Base-by-base conservation (phyloP, 2,329 filamentous ascomycete species). In the Elsinoe perseae region DNA sequence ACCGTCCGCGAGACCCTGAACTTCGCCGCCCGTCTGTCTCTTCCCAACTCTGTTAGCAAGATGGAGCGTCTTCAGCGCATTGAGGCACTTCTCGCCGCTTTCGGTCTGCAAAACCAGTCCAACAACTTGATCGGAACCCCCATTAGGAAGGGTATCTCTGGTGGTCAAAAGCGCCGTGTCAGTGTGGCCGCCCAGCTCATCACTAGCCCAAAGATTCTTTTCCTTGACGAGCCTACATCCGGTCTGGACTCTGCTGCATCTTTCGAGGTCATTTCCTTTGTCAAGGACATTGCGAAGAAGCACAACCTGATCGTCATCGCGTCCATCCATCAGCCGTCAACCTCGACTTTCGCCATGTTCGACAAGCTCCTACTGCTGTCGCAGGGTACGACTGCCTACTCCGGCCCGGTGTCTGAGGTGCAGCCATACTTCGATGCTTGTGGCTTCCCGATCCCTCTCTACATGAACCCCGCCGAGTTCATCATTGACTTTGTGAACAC, bases 301-400 rank as follows among this genome's bases (percentile, higher is more conserved):
- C 81, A 88, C 66, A 85, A 85, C 58, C 75, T 93, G 58, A 82
- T 93, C 58, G 82, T 93, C 27, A 83, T 95, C 58, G 86, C 86
- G 3, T 89, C 85, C 36, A 93, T 95, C 59, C 89, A 95, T 67
- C 89, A 95, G 66, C 89, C 89, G 0, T 92, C 87, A 0, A 87
- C 87, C 0, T 79, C 83, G 0, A 91, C 86, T 0, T 95, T 89
- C 63, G 79, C 85, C 60, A 79, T 90, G 10, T 95, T 95, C 62
- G 88, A 95, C 67, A 88, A 87, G 66, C 73, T 95, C 0, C 73
- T 88, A 34, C 77, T 95, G 1, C 76, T 95, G 0, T 90, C 87
- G 0, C 73, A 73, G 2, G 89, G 88, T 16, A 80, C 77, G 56
- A 81, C 84, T 0, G 85, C 84, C 61, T 95, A 90, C 70, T 88